A percentile compares a stretch with the other conserved stretches of the same genome.
Evolutionary conservation across 345 rosid genomes (phyloP).

Genomic region (Eucalyptus regnans): DNA sequence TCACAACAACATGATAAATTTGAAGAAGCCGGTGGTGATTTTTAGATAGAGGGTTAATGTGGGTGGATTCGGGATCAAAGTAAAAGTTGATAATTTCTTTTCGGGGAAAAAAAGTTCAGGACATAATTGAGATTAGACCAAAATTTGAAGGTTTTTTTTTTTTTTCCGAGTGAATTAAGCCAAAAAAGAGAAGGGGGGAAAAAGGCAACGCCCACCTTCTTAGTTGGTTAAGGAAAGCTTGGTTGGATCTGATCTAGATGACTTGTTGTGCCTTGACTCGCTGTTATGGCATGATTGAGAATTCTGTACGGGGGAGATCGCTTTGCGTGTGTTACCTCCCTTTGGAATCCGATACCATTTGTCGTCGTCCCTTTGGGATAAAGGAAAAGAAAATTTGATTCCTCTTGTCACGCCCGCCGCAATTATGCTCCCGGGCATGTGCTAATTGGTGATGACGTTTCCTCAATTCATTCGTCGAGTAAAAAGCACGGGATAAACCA

Average conservation of each 20-base stretch:
- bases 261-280: neutral
- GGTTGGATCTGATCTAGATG: neutral
- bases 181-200: neutral
- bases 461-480: neutral
- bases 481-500: neutral
- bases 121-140: neutral
- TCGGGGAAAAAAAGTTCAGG: rapidly evolving
- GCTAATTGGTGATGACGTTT: neutral
- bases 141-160: neutral
- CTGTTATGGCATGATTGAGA: neutral
- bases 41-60: neutral
- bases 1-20: rapidly evolving
- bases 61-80: rapidly evolving
- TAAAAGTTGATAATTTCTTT: neutral
- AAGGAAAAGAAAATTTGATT: neutral
- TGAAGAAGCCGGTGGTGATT: neutral
- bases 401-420: neutral
- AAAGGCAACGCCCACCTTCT: neutral
- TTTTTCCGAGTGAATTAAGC: neutral
- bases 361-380: neutral
- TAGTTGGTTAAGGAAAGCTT: neutral
- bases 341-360: neutral
- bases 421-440: neutral
- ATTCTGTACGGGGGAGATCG: neutral
- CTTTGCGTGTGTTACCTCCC: neutral